Evolutionary conservation across 345 rosid genomes (phyloP), one percentile per base, ranked within the genome.

Genomic region (Lepidium africanum): DNA sequence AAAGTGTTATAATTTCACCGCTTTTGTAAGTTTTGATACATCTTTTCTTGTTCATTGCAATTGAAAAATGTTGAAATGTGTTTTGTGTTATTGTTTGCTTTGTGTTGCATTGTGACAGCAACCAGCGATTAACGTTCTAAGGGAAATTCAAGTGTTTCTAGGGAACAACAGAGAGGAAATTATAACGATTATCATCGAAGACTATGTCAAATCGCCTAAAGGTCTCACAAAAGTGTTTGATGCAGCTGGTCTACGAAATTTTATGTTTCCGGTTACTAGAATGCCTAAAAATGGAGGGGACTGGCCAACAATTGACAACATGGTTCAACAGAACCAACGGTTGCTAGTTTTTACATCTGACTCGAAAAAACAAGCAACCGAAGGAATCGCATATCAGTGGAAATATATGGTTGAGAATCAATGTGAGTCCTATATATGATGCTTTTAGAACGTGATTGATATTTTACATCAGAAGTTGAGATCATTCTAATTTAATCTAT

Each of bases 341-440:
- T 70, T 94, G 57, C 69, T 94, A 53, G 92, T 94, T 40, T 94
- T 91, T 69, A 91, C 97, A 48, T 94, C 97, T 9, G 87, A 86
- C 46, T 70, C 86, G 4, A 35, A 43, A 7, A 94, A 91, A 68
- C 96, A 94, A 74, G 86, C 92, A 43, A 73, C 87, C 3, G 99
- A 94, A 81, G 96, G 89, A 30, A 86, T 89, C 38, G 99, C 99
- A 14, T 86, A 83, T 73, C 91, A 87, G 39, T 89, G 96, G 96
- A 83, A 74, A 57, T 89, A 89, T 79, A 81, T 87, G 77, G 86
- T 94, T 35, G 97, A 94, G 77, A 94, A 86, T 73, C 95, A 94
- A 79, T 94, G 99, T 91, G 67, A 84, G 99, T 55, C 36, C 7
- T 59, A 8, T 9, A 37, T 35, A 12, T 42, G 15, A 51, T 52